Base-by-base conservation (phyloP, 1,284 basidiomycete species). In the Cutaneotrichosporon mucoides region DNA sequence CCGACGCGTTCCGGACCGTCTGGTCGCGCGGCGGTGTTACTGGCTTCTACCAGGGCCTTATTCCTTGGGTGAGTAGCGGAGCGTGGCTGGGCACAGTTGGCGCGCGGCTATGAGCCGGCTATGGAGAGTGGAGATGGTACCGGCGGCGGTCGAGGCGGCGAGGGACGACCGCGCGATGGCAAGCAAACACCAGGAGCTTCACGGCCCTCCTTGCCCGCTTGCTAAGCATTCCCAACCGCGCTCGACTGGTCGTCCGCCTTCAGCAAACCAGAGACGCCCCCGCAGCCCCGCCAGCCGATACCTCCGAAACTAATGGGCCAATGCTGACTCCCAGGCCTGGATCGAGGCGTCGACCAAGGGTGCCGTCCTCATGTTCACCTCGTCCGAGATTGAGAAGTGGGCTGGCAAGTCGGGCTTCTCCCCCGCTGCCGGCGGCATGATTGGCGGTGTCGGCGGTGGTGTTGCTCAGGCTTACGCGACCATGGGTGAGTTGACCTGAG, bases 321-420 rank as follows among this genome's bases (percentile, higher is more conserved):
- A 40, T 40, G 4, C 38, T 40, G 38, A 40, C 38, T 33, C 50
- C 6, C 66, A 93, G 92, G 96, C 96, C 35, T 99, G 96, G 96
- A 97, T 99, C 72, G 96, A 99, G 79, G 96, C 95, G 1, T 97
- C 94, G 1, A 99, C 96, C 3, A 99, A 99, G 77, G 96, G 96
- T 55, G 96, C 84, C 56, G 96, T 99, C 42, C 84, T 99, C 42
- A 83, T 99, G 63, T 99, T 99, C 52, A 88, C 94, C 36, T 92
- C 95, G 24, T 89, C 92, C 3, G 96, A 98, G 78, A 89, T 99
- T 54, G 93, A 99, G 78, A 85, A 86, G 40, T 84, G 84, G 53
- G 73, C 79, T 7, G 81, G 82, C 40, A 81, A 85, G 42, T 68
- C 72, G 7, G 91, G 91, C 35, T 79, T 95, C 56, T 88, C 83